A percentile compares a stretch with the other conserved stretches of the same genome.
phyloP scores from a whole-genome alignment of 306 rosid genomes.

The Ziziphus jujuba region DNA sequence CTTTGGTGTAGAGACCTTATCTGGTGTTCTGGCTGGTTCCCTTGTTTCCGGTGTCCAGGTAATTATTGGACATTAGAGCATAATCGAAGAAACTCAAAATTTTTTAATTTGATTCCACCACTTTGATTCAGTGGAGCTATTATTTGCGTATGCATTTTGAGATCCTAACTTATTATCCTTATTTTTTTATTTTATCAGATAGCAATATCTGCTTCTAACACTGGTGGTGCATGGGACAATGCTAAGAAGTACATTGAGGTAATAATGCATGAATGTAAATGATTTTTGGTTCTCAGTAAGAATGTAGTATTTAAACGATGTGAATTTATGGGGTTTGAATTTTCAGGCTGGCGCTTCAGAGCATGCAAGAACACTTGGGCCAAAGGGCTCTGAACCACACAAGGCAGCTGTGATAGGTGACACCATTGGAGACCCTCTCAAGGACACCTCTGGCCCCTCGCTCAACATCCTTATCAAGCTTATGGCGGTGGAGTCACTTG shows the following conservation, averaged over 20 bases:
- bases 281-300: no score
- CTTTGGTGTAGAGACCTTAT: conserved; percentile 72
- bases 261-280: neutral
- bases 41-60: conserved; percentile 86
- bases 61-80: conserved; percentile 4
- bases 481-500: conserved; percentile 72
- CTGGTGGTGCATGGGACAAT: conserved; percentile 82
- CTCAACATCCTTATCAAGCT: conserved; percentile 79
- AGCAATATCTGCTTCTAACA: conserved; percentile 75
- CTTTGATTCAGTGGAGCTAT: no score
- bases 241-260: conserved; percentile 86
- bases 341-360: conserved; percentile 65
- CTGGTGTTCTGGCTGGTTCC: conserved; percentile 78
- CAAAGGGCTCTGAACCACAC: conserved; percentile 71
- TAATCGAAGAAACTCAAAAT: no score
- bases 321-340: conserved; percentile 7
- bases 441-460: conserved; percentile 77
- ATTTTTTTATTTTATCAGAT: conserved; percentile 26
- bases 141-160: no score
- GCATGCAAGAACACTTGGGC: conserved; percentile 68
- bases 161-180: neutral
- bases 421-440: conserved; percentile 74
- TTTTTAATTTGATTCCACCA: no score
- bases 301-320: neutral
- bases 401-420: conserved; percentile 79